Percentiles rank a stretch among this genome's conserved stretches.
phyloP scores from a whole-genome alignment of 805 yeast species.

The Kazachstania viticola region DNA sequence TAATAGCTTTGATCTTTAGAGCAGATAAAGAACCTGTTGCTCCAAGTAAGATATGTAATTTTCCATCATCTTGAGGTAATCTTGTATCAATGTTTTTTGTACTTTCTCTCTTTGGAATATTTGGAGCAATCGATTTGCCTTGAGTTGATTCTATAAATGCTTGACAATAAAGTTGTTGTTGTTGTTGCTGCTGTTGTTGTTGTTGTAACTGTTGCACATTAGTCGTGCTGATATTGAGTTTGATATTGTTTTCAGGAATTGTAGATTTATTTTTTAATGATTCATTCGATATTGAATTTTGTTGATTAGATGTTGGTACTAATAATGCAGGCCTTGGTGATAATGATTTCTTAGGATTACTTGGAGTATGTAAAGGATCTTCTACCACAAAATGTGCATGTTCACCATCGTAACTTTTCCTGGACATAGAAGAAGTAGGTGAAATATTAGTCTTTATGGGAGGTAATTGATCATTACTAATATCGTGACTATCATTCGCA shows the following conservation, averaged over 20 bases:
- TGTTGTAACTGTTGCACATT: neutral
- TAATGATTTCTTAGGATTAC: conserved; percentile 1
- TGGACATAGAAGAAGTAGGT: too few relatives aligned
- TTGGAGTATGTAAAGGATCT: conserved; percentile 43
- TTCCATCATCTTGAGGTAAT: conserved; percentile 70
- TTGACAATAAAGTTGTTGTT: neutral
- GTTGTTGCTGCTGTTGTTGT: neutral
- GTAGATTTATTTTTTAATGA: neutral
- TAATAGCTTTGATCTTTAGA: conserved; percentile 64
- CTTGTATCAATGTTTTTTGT: conserved; percentile 47
- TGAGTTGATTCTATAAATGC: conserved; percentile 2
- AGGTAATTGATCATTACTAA: conserved; percentile 3
- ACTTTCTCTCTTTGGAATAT: conserved; percentile 29
- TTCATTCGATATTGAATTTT: neutral
- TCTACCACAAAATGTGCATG: conserved; percentile 74
- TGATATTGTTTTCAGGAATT: neutral
- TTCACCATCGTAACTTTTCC: conserved; percentile 32
- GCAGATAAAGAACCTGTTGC: conserved; percentile 86
- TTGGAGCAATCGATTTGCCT: conserved; percentile 8
- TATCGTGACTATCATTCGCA: conserved; percentile 1
- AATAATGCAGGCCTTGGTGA: conserved; percentile 13
- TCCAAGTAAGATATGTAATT: conserved; percentile 73
- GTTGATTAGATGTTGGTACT: neutral
- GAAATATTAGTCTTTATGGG: neutral
- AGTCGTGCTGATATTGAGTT: conserved; percentile 1